Evolutionary conservation across 2,329 filamentous ascomycete genomes (phyloP), one percentile per base, ranked within the genome.

Genomic region (Cryphonectria nitschkei): DNA sequence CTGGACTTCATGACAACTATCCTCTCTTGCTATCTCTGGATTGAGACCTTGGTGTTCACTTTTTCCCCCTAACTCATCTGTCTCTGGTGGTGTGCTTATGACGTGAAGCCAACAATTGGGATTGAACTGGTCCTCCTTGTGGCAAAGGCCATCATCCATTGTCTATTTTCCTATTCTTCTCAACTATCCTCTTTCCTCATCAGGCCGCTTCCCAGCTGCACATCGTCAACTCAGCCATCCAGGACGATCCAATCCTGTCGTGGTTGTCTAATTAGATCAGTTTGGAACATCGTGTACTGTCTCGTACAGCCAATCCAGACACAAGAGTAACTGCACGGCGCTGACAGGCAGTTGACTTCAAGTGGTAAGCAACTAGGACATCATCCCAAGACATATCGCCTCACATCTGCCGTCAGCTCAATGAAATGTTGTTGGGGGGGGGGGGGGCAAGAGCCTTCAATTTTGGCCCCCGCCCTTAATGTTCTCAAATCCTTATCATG

Each of bases 291-390:
- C 3, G 50, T 29, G 9, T 54, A 26, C n/a, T 5, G 3, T 39
- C 3, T 13, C 32, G 11, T 14, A 32, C n/a, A 29, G 26, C 52
- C 52, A 16, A 56, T 26, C 26, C 16, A 26, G 52, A 29, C 26
- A 29, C 26, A 29, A 26, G 29, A 58, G 26, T 2, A 11, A 58
- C 34, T n/a, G 34, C 34, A 5, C 22, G 19, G 32, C 19, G 58
- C 58, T 61, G 58, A 61, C 58, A n/a, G 46, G 58, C 58, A 61
- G 16, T 61, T n/a, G 58, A 61, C 26, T 7, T 58, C 54, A 58
- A 58, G 58, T 61, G 58, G 58, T 61, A 61, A 61, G 58, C 58
- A 39, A 2, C 32, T 39, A n/a, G 32, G 39, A 8, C 1, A 13
- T 6, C 34, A n/a, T 22, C 4, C 11, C 3, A 9, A 22, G 22